Base-by-base conservation (phyloP, 768 basidiomycete genomes). In the Tylopilus intermedius region DNA sequence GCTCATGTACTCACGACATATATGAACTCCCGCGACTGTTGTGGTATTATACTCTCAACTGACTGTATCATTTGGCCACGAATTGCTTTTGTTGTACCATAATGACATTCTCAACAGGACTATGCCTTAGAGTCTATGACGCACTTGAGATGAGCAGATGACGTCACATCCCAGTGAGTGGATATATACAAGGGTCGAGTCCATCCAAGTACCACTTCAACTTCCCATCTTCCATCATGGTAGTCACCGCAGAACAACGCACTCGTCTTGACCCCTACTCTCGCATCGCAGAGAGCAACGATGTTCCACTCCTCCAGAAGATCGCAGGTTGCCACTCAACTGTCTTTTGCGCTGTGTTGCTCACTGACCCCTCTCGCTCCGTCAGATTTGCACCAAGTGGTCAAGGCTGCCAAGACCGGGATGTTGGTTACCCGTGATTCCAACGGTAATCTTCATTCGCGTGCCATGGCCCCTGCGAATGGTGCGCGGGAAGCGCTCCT, bases 351-450 rank as follows among this genome's bases (percentile, higher is more conserved):
- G 42, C 21, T 8, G 29, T 7, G 4, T 43, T 42, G 32, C 47
- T 51, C 26, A 50, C 32, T 30, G 30, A 30, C 30, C 30, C 30
- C 21, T 4, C 40, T 9, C n/a, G 1, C 2, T 22, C 15, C 27
- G 10, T 33, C 47, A 86, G 86, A 76, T 48, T 76, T 91, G 29
- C 82, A 85, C 55, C 72, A 73, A 24, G 80, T 93, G 51, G 65
- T 91, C 50, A 78, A 82, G 52, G 70, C 73, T 1, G 82, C 83
- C 8, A 75, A 80, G 60, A 82, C 79, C 0, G 87, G 84, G 48
- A 90, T 93, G 84, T 71, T 94, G 18, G 87, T 88, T 9, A 90
- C 88, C 13, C 83, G 86, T 35, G 77, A 82, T 15, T 63, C 76
- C 13, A 74, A 80, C 50, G 90, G 89, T 1, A 72, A 79, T 40